phyloP scores from a whole-genome alignment of 2,329 filamentous ascomycete species.

The Ophiostoma ips region DNA sequence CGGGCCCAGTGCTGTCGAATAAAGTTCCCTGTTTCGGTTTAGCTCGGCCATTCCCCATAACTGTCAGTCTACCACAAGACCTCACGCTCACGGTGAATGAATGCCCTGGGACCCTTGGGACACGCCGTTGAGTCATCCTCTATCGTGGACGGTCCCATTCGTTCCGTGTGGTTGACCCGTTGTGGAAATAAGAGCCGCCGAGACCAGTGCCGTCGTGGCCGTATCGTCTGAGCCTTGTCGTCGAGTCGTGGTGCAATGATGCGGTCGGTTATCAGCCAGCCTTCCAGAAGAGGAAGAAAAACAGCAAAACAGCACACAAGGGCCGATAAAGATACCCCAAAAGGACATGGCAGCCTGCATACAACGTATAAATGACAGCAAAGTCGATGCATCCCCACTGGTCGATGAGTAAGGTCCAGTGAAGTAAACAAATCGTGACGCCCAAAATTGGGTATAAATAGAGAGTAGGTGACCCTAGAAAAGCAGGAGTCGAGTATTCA shows the following conservation, averaged over 20 bases:
- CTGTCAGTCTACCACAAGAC: neutral
- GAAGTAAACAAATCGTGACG: neutral
- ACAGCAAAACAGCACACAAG: no score
- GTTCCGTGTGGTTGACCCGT: neutral
- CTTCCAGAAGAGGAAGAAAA: neutral
- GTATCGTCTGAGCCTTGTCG: neutral
- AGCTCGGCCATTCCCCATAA: neutral
- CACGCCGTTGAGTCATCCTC: neutral
- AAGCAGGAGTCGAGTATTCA: no score
- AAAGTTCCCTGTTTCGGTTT: neutral
- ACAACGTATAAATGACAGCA: neutral
- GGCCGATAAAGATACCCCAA: no score
- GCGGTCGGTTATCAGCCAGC: neutral
- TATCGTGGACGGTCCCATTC: neutral
- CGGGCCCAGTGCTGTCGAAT: neutral
- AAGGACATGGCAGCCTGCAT: neutral
- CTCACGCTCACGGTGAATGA: neutral
- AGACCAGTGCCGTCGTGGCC: neutral
- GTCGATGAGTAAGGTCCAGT: neutral
- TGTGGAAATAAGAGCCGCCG: neutral
- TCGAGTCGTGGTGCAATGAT: neutral
- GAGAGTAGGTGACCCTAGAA: neutral
- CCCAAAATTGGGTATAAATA: neutral
- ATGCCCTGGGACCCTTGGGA: no score
- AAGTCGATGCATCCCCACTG: neutral